phyloP scores from a whole-genome alignment of 805 yeast species.

The Candida maltosa region DNA sequence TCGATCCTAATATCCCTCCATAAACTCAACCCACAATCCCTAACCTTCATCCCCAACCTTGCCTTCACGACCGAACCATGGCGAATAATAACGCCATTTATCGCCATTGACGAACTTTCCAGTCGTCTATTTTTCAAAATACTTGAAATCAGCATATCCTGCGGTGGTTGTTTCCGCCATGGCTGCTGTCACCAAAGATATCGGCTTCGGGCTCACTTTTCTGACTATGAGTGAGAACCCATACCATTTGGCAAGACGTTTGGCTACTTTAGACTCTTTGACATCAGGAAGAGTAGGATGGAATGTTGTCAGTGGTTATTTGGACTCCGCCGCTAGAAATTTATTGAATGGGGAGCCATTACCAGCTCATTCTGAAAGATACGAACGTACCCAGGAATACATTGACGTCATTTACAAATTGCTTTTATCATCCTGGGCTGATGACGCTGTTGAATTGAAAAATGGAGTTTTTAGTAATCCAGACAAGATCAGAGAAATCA shows the following conservation, averaged over 20 bases:
- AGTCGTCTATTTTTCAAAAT: too few species aligned
- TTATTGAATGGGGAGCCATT: slow-evolving; percentile 31
- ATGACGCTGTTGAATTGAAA: slow-evolving; percentile 32
- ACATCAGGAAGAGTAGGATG: slow-evolving; percentile 44
- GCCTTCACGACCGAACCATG: too few species aligned
- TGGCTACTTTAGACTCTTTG: slow-evolving; percentile 43
- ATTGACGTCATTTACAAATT: slow-evolving; percentile 37
- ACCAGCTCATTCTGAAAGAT: slow-evolving; percentile 40
- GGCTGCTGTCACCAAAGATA: slow-evolving; percentile 40
- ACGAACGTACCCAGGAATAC: slow-evolving; percentile 38
- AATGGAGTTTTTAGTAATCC: slow-evolving; percentile 37
- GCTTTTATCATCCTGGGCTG: slow-evolving; percentile 42
- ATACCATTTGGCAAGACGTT: slow-evolving; percentile 37
- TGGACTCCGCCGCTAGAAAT: slow-evolving; percentile 41
- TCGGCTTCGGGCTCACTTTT: slow-evolving; percentile 40
- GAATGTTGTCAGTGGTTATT: slow-evolving; percentile 44
- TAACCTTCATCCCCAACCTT: too few species aligned
- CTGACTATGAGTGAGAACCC: slow-evolving; percentile 44
- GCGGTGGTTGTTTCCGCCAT: slow-evolving; percentile 36
- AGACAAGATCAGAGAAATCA: slow-evolving; percentile 35
- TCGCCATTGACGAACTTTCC: too few species aligned
- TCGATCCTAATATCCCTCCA: too few species aligned
- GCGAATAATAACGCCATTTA: too few species aligned
- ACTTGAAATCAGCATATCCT: too few species aligned
- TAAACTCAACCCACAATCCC: too few species aligned